Base-by-base conservation (phyloP, 1,139 yeast species). In the Pneumocystis carinii region DNA sequence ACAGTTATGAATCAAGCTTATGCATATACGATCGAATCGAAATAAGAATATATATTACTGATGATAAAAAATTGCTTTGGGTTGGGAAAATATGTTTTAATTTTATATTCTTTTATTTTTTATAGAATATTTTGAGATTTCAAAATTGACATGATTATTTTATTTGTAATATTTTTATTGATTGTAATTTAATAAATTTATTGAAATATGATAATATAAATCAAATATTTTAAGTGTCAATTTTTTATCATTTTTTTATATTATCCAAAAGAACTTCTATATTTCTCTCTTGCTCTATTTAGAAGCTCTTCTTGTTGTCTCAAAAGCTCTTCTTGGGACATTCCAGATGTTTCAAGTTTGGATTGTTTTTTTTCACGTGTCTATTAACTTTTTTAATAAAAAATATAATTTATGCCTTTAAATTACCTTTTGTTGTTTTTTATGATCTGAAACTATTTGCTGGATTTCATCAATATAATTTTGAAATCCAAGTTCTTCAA, bases 291-390 rank as follows among this genome's bases (percentile, higher is more conserved):
- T 38, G 96, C 88, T 72, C 87, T 86, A 69, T 92, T 87, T 75
- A 92, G 90, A 67, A 92, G 77, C 72, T 87, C 95, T 71, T 92
- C 97, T 73, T 92, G 99, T 73, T 92, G 96, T 69, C 83, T 82
- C 71, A 92, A 80, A 66, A 92, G 78, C 73, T 92, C 98, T 73
- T 90, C 98, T 71, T 90, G 97, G 0, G 92, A 78, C 67, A 90
- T 79, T 0, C 97, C 97, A 7, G 95, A 86, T 70, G 88, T 89
- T 74, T 90, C 96, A 71, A 92, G 86, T 76, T 92, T 94, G 72
- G 92, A 90, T 69, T 87, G 90, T 73, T 90, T 88, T 75, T 89
- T 86, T 71, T 90, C 97, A n/a, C 66, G 63, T 36, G 64, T 35
- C 62, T 48, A 19, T 19, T 12, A n/a, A 17, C 15, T 14, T 14